phyloP scores from a whole-genome alignment of 768 basidiomycete species.

The Ramaria sp. region DNA sequence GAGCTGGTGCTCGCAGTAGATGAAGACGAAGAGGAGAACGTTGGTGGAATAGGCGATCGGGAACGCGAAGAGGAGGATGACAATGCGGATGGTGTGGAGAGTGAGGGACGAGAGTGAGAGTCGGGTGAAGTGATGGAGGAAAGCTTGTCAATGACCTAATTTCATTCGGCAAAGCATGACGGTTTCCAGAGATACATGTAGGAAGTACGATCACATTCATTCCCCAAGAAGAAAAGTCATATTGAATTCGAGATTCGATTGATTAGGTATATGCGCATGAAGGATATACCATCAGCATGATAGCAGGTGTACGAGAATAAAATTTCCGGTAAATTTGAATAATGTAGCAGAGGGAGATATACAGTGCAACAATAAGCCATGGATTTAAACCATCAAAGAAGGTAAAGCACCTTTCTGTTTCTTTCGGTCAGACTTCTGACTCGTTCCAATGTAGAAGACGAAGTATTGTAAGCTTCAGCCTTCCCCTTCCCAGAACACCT shows the following conservation, averaged over 20 bases:
- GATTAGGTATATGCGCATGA: no score
- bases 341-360: background rate
- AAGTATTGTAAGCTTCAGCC: background rate
- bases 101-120: constrained; percentile 27
- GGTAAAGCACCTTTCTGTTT: constrained; percentile 54
- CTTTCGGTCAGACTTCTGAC: constrained; percentile 61
- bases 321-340: background rate
- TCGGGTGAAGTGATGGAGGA: constrained; percentile 37
- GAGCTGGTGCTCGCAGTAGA: constrained; percentile 10
- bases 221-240: no score
- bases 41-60: constrained; percentile 21
- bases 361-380: constrained; percentile 9
- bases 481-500: constrained; percentile 17
- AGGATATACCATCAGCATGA: background rate
- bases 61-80: constrained; percentile 22
- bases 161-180: constrained; percentile 2
- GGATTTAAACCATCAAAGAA: constrained; percentile 13
- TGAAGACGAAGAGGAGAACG: constrained; percentile 19
- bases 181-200: background rate
- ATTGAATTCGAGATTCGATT: no score
- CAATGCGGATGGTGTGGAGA: constrained; percentile 20
- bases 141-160: constrained; percentile 61
- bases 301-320: background rate
- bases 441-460: constrained; percentile 42
- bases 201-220: background rate